Evolutionary conservation across 306 rosid species (phyloP).

Genomic region (Delonix regia): DNA sequence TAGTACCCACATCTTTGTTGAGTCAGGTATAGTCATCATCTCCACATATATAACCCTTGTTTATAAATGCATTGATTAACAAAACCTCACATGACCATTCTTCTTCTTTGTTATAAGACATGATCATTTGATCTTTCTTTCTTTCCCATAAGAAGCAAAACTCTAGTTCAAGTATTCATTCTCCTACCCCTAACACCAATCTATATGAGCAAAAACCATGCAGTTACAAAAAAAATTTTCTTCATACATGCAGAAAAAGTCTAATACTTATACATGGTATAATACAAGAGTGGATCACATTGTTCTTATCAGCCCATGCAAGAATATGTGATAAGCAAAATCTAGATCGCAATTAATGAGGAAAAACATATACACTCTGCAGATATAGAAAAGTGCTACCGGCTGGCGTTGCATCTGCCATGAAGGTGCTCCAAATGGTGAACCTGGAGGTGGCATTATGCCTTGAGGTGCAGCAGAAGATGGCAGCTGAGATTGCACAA

Average conservation of each 20-base stretch:
- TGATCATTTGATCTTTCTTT: not conserved
- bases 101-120: not conserved
- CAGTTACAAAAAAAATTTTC: not conserved
- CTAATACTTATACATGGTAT: not conserved
- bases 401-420: conserved; percentile 85
- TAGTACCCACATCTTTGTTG: not conserved
- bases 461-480: conserved; percentile 63
- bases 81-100: not conserved
- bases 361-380: conserved; percentile 21
- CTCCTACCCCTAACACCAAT: not conserved
- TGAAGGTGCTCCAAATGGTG: conserved; percentile 68
- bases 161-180: not conserved
- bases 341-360: not conserved
- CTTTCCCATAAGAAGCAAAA: not conserved
- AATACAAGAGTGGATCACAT: not conserved
- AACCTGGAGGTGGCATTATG: conserved; percentile 53
- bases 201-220: not conserved
- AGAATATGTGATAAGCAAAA: conserved; percentile 11
- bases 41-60: too few species aligned
- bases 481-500: conserved; percentile 65
- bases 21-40: not conserved
- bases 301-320: conserved; percentile 25
- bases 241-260: not conserved
- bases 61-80: too few species aligned
- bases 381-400: conserved; percentile 45